Base-by-base conservation (phyloP, 1,139 yeast species). In the Candida sojae region DNA sequence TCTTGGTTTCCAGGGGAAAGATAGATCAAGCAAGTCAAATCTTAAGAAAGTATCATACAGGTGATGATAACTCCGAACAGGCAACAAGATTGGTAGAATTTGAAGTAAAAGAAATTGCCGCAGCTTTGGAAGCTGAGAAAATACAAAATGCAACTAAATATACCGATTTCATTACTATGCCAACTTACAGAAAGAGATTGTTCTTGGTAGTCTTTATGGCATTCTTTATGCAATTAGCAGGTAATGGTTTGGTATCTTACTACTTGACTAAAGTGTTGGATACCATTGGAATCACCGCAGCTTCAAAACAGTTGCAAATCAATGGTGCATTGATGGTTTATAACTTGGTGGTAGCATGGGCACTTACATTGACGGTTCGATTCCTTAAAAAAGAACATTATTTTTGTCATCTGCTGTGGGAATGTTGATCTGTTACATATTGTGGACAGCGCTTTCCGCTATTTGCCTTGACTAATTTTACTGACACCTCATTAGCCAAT, bases 181-280 rank as follows among this genome's bases (percentile, higher is more conserved):
- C 61, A 38, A 63, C 68, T 33, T 73, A 73, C 70, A 58, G 83
- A 69, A 68, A 68, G 57, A 73, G 83, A 66, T 57, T 70, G 13
- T 74, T 73, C 53, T 63, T 77, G 49, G 53, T 63, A 28, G 32
- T 63, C 30, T 67, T 68, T 55, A 59, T 69, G 32, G 70, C 72
- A 33, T 54, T 65, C 21, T 64, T 75, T 59, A 71, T 73, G 70
- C 82, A 79, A 56, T 67, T 77, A 48, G 71, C 77, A 34, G 83
- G 83, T 56, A 78, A 77, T 53, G 82, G 80, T 46, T 66, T 79
- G 45, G 79, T 79, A 21, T 74, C 82, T 0, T 79, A 78, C 64
- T 79, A 79, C 59, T 63, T 80, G 53, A 71, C 70, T 45, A 69
- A 69, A 52, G 82, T 79, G 26, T 67, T 79, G 56, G 62, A 68